Percentiles rank a stretch among this genome's conserved stretches.
Conservation (phyloP, 306 rosid genomes). For the Sicyos edulis region DNA sequence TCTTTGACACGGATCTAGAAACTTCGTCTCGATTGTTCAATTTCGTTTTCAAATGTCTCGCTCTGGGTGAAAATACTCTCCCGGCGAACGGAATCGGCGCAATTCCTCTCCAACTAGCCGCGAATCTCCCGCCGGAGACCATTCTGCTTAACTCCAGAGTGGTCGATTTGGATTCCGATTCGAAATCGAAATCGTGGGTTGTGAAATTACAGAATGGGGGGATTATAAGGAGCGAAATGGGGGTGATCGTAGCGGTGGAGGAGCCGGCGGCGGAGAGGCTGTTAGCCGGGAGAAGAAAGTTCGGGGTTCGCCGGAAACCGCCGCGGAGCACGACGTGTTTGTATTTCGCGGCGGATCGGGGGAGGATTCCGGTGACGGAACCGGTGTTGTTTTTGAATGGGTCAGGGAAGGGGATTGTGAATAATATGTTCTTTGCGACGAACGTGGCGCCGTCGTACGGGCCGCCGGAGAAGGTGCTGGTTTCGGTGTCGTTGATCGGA, state of each 20-base stretch:
- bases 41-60: slow-evolving; percentile 82
- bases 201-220: slow-evolving; percentile 64
- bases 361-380: slow-evolving; percentile 39
- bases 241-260: slow-evolving; percentile 71
- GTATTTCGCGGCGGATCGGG: slow-evolving; percentile 46
- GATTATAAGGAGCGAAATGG: slow-evolving; percentile 45
- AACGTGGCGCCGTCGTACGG: slow-evolving; percentile 75
- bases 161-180: slow-evolving; percentile 31
- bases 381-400: slow-evolving; percentile 67
- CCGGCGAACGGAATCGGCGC: slow-evolving; percentile 73
- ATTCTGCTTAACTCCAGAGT: slow-evolving; percentile 45
- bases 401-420: slow-evolving; percentile 76
- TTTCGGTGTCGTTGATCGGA: slow-evolving; percentile 67
- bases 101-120: slow-evolving; percentile 62
- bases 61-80: slow-evolving; percentile 80
- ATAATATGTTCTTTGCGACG: slow-evolving; percentile 84
- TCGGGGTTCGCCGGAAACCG: slow-evolving; percentile 33
- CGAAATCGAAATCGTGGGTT: slow-evolving; percentile 21
- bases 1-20: slow-evolving; percentile 58
- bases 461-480: slow-evolving; percentile 48
- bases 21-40: slow-evolving; percentile 69
- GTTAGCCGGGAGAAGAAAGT: slow-evolving; percentile 30
- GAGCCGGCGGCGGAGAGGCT: slow-evolving; percentile 47
- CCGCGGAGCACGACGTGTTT: slow-evolving; percentile 68
- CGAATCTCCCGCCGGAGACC: slow-evolving; percentile 47